These are phyloP conservation scores for Lantana camara DNA, from an alignment of 257 asterid genomes.

Conservation along the genomic window DNA sequence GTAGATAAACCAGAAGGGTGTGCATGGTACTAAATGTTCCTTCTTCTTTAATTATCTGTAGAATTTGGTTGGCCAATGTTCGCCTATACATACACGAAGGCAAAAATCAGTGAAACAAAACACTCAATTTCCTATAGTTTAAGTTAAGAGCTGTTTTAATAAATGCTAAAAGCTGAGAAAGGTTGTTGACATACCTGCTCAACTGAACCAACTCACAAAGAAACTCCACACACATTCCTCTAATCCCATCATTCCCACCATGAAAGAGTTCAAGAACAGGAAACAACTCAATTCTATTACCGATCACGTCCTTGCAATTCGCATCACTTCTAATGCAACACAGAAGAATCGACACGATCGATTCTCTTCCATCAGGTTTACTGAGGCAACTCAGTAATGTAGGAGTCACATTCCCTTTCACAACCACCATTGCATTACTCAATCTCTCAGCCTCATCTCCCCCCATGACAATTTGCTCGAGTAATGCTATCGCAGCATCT, in stretches of 20 bases:
- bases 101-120: no score
- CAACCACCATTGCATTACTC: constrained; percentile 38
- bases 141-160: no score
- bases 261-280: constrained; percentile 73
- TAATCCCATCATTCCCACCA: constrained; percentile 61
- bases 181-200: constrained; percentile 51
- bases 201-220: constrained; percentile 68
- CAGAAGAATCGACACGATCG: constrained; percentile 51
- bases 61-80: constrained; percentile 56
- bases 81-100: constrained; percentile 41
- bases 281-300: constrained; percentile 58
- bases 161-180: not conserved
- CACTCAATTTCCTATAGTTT: no score
- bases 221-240: constrained; percentile 67
- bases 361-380: constrained; percentile 51
- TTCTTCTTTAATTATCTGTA: constrained; percentile 76
- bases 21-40: constrained; percentile 85
- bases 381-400: constrained; percentile 63
- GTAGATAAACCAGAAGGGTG: constrained; percentile 69
- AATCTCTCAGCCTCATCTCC: constrained; percentile 62
- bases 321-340: constrained; percentile 62
- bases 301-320: constrained; percentile 56
- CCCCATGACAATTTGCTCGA: constrained; percentile 60
- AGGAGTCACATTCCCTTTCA: constrained; percentile 57
- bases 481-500: constrained; percentile 72